Base-by-base conservation (phyloP, 2,329 filamentous ascomycete genomes). In the Diaporthe australafricana region DNA sequence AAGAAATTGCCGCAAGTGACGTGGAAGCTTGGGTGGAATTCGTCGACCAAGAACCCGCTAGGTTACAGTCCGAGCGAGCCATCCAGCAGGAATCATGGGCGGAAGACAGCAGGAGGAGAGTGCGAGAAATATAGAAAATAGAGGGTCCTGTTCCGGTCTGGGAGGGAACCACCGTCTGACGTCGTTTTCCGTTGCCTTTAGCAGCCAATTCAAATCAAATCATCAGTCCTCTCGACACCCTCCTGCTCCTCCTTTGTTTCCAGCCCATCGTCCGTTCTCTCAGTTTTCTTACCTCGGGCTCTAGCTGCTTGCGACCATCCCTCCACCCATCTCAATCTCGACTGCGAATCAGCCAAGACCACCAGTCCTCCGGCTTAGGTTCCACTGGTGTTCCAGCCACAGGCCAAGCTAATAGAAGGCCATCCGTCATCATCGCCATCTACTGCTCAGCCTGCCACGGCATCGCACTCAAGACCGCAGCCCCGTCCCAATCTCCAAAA, bases 381-480 rank as follows among this genome's bases (percentile, higher is more conserved):
- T 52, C 71, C 68, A 72, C 68, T 56, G 57, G 52, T 25, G 25
- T 67, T 70, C 45, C 42, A 70, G 71, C 71, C 68, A 70, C 67
- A 70, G 22, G 22, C 68, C 42, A 62, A 60, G 53, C 47, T 57
- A 50, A 60, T 42, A 63, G 40, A 40, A 57, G 45, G 52, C 47
- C 65, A 30, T 68, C 70, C 63, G 63, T 71, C 70, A 71, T 71
- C 65, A 57, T n/a, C 70, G 40, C 48, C n/a, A 69, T 27, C 20
- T 60, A 22, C 11, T 27, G 50, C 48, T 70, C 40, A 56, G 50
- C 50, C 45, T 47, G 63, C 60, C 32, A 47, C 35, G 50, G 32
- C 57, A 70, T 27, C n/a, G 45, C 42, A 17, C 38, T 45, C 11
- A 20, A 32, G 20, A 27, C 32, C 20, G 45, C 40, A 57, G 42